phyloP scores from a whole-genome alignment of 2,329 filamentous ascomycete genomes.

The Dactylellina cionopaga region DNA sequence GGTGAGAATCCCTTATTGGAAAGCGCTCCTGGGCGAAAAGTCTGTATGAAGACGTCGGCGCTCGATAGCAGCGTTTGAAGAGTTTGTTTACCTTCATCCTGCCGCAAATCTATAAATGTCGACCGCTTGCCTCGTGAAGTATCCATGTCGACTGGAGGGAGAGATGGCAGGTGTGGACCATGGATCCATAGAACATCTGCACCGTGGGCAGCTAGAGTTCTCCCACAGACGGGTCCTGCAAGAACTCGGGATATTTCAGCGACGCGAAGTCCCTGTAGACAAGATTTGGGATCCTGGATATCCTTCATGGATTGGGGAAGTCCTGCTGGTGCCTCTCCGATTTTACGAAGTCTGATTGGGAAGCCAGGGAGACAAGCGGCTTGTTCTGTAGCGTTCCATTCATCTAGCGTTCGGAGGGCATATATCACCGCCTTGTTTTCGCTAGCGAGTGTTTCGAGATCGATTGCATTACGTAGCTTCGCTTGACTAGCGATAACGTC shows the following conservation, averaged over 20 bases:
- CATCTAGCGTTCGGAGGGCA: constrained; percentile 64
- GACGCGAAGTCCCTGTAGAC: constrained; percentile 61
- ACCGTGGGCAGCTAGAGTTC: constrained; percentile 61
- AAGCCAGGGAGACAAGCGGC: constrained; percentile 62
- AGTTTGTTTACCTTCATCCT: constrained; percentile 53
- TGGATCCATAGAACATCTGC: constrained; percentile 62
- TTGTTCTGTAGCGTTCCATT: constrained; percentile 67
- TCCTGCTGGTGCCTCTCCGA: constrained; percentile 55
- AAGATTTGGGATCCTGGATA: constrained; percentile 49
- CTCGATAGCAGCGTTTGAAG: constrained; percentile 59
- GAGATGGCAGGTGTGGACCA: constrained; percentile 59
- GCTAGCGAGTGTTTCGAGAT: constrained; percentile 65
- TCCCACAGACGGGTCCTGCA: constrained; percentile 60
- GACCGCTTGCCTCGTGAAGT: constrained; percentile 60
- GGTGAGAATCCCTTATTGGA: constrained; percentile 62
- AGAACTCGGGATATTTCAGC: constrained; percentile 61
- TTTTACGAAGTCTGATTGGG: constrained; percentile 63
- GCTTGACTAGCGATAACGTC: constrained; percentile 61
- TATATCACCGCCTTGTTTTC: constrained; percentile 63
- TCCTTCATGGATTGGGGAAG: constrained; percentile 53
- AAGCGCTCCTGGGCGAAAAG: constrained; percentile 65
- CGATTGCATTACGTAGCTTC: constrained; percentile 62
- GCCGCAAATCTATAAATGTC: constrained; percentile 60
- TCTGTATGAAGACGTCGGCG: constrained; percentile 63
- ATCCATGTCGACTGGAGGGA: constrained; percentile 60